phyloP scores from a whole-genome alignment of 2,329 filamentous ascomycete genomes.

The Pezicula neosporulosa region DNA sequence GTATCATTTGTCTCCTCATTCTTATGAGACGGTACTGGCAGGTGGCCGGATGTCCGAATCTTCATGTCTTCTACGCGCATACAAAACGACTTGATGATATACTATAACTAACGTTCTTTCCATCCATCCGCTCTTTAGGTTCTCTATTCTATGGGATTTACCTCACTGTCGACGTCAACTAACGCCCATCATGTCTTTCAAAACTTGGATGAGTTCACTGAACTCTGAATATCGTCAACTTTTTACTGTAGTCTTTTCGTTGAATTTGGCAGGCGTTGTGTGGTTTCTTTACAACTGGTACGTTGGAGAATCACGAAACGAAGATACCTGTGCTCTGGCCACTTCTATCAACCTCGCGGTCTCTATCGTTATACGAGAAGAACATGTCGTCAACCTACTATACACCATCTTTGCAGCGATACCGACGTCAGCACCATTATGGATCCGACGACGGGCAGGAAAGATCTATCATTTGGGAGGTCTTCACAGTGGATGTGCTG shows the following conservation, averaged over 20 bases:
- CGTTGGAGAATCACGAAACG: constrained; percentile 4
- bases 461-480: constrained; percentile 49
- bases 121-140: no score
- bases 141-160: no score
- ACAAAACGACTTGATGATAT: no score
- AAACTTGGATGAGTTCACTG: background rate
- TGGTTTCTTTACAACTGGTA: constrained; percentile 11
- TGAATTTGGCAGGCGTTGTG: constrained; percentile 24
- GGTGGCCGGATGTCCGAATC: no score
- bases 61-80: no score
- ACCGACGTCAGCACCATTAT: constrained; percentile 38
- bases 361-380: constrained; percentile 46
- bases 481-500: constrained; percentile 44
- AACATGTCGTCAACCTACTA: constrained; percentile 45
- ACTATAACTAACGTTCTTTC: no score
- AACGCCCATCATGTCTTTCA: no score
- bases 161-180: no score
- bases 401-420: constrained; percentile 42
- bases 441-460: constrained; percentile 40
- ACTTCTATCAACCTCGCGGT: constrained; percentile 44
- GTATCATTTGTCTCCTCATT: no score
- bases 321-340: constrained; percentile 7
- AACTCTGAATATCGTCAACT: constrained; percentile 29
- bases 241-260: constrained; percentile 32
- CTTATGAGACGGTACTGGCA: no score